phyloP scores from a whole-genome alignment of 192 early-diverging fungal species.

The Jimgerdemannia flammicorona region DNA sequence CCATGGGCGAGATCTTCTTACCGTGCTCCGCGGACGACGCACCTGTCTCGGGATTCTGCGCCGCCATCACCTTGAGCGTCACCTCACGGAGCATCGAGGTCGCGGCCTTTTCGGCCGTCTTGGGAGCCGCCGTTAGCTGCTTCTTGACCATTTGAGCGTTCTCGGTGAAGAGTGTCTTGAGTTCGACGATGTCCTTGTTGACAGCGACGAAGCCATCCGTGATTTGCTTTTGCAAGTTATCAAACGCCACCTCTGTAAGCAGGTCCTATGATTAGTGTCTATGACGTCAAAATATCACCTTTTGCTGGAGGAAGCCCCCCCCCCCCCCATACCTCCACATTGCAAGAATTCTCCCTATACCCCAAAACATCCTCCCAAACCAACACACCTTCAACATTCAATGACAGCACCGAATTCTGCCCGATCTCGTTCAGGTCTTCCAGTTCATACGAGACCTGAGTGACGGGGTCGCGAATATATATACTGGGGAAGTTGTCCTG shows the following conservation, averaged over 20 bases:
- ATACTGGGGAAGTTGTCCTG: constrained; percentile 64
- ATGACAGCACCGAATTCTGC: constrained; percentile 47
- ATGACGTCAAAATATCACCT: neutral
- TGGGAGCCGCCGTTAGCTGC: neutral
- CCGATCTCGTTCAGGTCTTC: constrained; percentile 59
- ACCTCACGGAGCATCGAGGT: neutral
- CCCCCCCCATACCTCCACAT: constrained; percentile 1
- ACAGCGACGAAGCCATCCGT: constrained; percentile 6
- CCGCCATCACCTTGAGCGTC: neutral
- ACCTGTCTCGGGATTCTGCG: neutral
- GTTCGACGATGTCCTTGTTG: constrained; percentile 7
- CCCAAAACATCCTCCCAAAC: neutral
- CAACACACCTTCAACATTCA: constrained; percentile 48
- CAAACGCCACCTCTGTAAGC: neutral
- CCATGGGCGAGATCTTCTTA: neutral
- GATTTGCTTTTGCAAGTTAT: constrained; percentile 7
- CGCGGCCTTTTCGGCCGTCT: neutral
- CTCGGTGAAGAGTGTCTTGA: constrained; percentile 4
- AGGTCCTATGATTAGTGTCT: no score
- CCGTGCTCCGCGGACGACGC: neutral
- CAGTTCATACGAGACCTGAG: constrained; percentile 60
- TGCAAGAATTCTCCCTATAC: constrained; percentile 2
- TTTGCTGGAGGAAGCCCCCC: no score
- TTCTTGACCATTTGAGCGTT: neutral
- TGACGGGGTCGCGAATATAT: constrained; percentile 57